Conservation (phyloP, 306 rosid species). For the Rosa chinensis region DNA sequence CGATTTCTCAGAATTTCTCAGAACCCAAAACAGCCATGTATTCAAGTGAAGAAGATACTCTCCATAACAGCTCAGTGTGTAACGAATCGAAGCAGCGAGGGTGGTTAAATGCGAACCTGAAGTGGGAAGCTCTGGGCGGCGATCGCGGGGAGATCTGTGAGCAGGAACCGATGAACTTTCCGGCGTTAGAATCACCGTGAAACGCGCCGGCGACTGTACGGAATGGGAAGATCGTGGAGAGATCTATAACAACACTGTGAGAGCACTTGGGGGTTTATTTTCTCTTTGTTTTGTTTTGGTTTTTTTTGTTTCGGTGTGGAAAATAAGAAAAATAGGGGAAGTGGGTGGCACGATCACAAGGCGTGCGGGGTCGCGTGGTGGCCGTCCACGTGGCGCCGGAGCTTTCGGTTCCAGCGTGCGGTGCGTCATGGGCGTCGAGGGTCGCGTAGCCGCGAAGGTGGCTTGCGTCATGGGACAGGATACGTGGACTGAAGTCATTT, state of each 20-base stretch:
- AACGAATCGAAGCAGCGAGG: constrained; percentile 3
- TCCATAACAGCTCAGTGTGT: constrained; percentile 3
- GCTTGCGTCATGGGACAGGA: background rate
- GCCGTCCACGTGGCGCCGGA: constrained; percentile 42
- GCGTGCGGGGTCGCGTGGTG: constrained; percentile 2
- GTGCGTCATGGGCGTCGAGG: constrained; percentile 1
- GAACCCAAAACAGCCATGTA: constrained; percentile 6
- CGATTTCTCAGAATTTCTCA: constrained; percentile 3
- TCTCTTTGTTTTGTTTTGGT: background rate
- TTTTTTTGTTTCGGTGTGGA: background rate
- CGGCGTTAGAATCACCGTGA: constrained; percentile 5
- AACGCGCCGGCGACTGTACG: constrained; percentile 24
- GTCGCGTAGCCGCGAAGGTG: background rate
- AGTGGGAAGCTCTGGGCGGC: background rate
- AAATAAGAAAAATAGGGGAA: constrained; percentile 14
- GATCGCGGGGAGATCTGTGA: constrained; percentile 9
- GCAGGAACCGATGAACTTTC: background rate
- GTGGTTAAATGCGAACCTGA: constrained; percentile 23
- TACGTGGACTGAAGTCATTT: background rate
- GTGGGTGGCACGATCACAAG: constrained; percentile 41
- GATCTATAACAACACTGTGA: constrained; percentile 27
- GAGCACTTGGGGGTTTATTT: background rate
- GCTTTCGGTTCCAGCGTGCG: background rate
- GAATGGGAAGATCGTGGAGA: constrained; percentile 22
- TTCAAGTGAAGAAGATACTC: constrained; percentile 13